A percentile compares a stretch with the other conserved stretches of the same genome.
phyloP scores from a whole-genome alignment of 805 yeast genomes.

The Candida ulmi region DNA sequence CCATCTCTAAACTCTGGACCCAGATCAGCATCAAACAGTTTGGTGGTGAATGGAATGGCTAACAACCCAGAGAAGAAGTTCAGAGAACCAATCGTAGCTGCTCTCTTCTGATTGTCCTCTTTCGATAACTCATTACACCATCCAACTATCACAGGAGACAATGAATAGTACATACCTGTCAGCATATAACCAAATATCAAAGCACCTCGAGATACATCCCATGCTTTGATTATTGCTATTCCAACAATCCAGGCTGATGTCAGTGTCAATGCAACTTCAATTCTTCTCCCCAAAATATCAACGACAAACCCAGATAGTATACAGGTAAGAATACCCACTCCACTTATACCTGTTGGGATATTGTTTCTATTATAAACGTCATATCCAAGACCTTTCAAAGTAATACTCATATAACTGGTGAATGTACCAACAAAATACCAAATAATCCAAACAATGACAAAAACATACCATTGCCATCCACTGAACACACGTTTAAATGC shows the following conservation, averaged over 20 bases:
- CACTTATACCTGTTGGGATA: conserved; percentile 15
- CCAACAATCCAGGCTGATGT: conserved; percentile 12
- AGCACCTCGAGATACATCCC: conserved; percentile 14
- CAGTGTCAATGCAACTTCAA: conserved; percentile 8
- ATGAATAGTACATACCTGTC: conserved; percentile 13
- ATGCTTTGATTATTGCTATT: conserved; percentile 9
- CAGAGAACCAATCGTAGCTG: conserved; percentile 18
- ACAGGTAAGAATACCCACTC: conserved; percentile 15
- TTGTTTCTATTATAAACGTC: conserved; percentile 20
- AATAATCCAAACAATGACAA: conserved; percentile 11
- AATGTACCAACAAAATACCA: conserved; percentile 10
- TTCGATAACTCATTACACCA: conserved; percentile 21
- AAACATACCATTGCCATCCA: conserved; percentile 18
- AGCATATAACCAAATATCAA: conserved; percentile 13
- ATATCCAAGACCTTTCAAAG: conserved; percentile 17
- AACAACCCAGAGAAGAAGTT: conserved; percentile 14
- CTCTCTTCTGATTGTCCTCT: conserved; percentile 21
- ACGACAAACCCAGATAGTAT: conserved; percentile 13
- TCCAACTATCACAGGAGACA: conserved; percentile 14
- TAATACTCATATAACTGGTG: conserved; percentile 11
- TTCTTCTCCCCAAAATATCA: conserved; percentile 15
- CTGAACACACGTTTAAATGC: conserved; percentile 14
- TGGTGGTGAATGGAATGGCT: conserved; percentile 13
- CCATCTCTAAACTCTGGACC: conserved; percentile 16
- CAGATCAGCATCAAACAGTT: conserved; percentile 13